phyloP scores from a whole-genome alignment of 139 green algal genomes.

The Choricystis sp. region DNA sequence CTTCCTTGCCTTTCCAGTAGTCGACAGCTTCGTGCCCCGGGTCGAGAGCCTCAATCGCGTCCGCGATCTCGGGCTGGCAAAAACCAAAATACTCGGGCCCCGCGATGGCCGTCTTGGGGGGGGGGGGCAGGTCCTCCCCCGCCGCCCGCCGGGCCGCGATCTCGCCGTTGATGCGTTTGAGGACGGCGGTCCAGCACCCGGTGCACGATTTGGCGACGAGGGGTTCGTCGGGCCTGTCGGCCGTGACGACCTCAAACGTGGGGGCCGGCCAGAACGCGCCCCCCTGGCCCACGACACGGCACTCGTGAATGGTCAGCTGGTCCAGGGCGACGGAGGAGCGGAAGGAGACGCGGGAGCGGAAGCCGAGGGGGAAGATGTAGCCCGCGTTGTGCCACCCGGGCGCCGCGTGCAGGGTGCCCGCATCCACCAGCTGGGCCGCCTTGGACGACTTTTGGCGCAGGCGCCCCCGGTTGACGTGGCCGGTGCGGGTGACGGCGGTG shows the following conservation, averaged over 20 bases:
- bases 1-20: constrained; percentile 59
- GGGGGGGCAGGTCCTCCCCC: constrained; percentile 67
- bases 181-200: constrained; percentile 71
- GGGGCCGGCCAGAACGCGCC: constrained; percentile 53
- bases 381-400: constrained; percentile 66
- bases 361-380: constrained; percentile 88
- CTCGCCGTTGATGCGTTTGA: constrained; percentile 31
- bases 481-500: constrained; percentile 38
- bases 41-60: constrained; percentile 67
- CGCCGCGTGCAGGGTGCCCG: constrained; percentile 6
- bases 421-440: constrained; percentile 34
- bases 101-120: constrained; percentile 80
- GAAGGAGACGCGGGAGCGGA: constrained; percentile 60
- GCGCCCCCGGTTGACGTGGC: constrained; percentile 56
- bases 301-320: constrained; percentile 59
- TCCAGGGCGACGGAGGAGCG: constrained; percentile 35
- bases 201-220: constrained; percentile 68
- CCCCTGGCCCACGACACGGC: constrained; percentile 51
- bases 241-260: constrained; percentile 53
- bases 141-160: constrained; percentile 37
- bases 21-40: constrained; percentile 31
- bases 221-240: constrained; percentile 67
- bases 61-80: constrained; percentile 54
- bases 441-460: constrained; percentile 69
- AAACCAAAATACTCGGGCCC: constrained; percentile 91